phyloP scores from a whole-genome alignment of 192 early-diverging fungal species.

The Linnemannia hyalina region DNA sequence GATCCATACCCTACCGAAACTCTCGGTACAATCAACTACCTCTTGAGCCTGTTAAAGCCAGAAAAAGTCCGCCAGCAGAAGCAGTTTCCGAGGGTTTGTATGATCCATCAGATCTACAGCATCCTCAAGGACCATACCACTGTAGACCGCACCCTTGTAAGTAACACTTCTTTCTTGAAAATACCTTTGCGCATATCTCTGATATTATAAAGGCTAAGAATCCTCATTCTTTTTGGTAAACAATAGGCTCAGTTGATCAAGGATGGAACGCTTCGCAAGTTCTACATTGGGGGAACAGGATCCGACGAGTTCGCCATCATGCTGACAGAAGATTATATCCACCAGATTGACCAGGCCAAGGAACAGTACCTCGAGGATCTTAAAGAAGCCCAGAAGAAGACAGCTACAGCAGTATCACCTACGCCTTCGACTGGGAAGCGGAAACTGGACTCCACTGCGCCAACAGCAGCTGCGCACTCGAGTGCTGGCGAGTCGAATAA shows the following conservation, averaged over 20 bases:
- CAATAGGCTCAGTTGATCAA: slow-evolving; percentile 51
- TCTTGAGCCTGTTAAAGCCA: slow-evolving; percentile 25
- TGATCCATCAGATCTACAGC: slow-evolving; percentile 63
- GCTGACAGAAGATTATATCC: slow-evolving; percentile 52
- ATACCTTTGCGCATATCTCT: not conserved
- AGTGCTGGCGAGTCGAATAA: not conserved
- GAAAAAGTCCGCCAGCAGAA: slow-evolving; percentile 30
- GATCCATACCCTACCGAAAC: slow-evolving; percentile 21
- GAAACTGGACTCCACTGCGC: not conserved
- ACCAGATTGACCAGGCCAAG: slow-evolving; percentile 53
- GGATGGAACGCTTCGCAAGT: slow-evolving; percentile 50
- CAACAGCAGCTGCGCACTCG: not conserved
- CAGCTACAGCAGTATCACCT: not conserved
- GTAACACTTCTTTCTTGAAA: not conserved
- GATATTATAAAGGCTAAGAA: not conserved
- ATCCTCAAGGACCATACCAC: slow-evolving; percentile 55
- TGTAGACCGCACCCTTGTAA: slow-evolving; percentile 63
- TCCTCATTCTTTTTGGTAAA: not conserved
- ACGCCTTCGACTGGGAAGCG: not conserved
- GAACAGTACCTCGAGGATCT: slow-evolving; percentile 42
- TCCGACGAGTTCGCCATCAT: slow-evolving; percentile 64
- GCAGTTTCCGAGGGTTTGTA: slow-evolving; percentile 48
- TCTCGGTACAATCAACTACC: slow-evolving; percentile 23
- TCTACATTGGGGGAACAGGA: slow-evolving; percentile 57
- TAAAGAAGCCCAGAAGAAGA: not conserved